Percentiles rank a stretch among this genome's conserved stretches.
These are phyloP conservation scores for Symbiodinium natans DNA, from an alignment of 73 alveolate species.

Conservation along the genomic window DNA sequence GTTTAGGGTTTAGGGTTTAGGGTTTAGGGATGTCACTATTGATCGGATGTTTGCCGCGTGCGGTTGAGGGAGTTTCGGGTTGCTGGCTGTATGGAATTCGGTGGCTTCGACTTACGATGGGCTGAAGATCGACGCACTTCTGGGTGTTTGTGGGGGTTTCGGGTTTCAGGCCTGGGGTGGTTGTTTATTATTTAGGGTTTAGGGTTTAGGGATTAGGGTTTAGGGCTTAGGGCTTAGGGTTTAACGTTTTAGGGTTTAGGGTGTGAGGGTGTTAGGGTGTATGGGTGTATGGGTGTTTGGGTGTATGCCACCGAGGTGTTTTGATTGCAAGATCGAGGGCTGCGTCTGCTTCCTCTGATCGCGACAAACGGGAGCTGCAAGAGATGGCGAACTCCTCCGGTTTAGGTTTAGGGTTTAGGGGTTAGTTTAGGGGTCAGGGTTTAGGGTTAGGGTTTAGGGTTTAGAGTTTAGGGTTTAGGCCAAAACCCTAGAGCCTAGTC, in stretches of 20 bases:
- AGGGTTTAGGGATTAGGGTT: no score
- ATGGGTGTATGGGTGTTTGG: not conserved
- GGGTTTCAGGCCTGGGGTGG: not conserved
- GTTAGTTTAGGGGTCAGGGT: no score
- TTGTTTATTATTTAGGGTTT: not conserved
- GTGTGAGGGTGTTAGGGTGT: not conserved
- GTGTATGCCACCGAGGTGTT: not conserved
- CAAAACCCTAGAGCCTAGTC: no score
- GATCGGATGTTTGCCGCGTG: no score
- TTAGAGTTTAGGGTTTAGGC: not conserved
- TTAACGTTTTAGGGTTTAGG: not conserved
- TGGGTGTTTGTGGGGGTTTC: no score
- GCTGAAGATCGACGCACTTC: no score
- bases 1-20: no score
- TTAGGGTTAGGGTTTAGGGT: not conserved
- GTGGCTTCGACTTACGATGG: no score
- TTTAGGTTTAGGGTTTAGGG: not conserved
- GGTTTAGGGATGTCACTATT: no score
- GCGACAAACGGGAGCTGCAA: not conserved
- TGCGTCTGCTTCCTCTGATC: conserved; percentile 35
- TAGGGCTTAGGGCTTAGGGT: not conserved
- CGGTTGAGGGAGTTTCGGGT: no score
- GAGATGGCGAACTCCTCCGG: not conserved
- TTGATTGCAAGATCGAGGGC: conserved; percentile 61
- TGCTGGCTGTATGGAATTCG: no score